A percentile compares a stretch with the other conserved stretches of the same genome.
These are phyloP conservation scores for Vitis labrusca DNA, from an alignment of 164 flowering plant genomes.

Conservation along the genomic window DNA sequence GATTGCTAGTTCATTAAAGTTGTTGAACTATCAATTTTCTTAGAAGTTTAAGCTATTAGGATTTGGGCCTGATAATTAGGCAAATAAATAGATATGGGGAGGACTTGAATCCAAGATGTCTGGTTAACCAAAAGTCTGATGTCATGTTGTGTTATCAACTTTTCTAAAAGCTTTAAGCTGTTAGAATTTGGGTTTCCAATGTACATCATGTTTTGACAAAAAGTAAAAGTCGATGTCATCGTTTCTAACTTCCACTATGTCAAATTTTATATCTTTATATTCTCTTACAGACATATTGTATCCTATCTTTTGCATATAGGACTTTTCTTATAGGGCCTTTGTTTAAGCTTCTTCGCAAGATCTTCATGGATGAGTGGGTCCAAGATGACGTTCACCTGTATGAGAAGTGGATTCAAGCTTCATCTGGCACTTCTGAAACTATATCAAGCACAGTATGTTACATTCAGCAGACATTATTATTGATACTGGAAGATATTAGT, in stretches of 20 bases:
- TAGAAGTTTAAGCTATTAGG: no score
- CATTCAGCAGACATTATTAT: slow-evolving; percentile 62
- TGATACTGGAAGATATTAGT: slow-evolving; percentile 65
- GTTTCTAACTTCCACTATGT: no score
- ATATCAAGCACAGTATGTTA: slow-evolving; percentile 25
- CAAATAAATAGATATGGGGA: no score
- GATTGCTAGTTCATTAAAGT: no score
- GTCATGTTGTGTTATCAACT: no score
- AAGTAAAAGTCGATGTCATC: no score
- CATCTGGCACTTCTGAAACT: slow-evolving; percentile 34
- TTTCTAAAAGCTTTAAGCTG: no score
- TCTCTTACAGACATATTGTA: neutral
- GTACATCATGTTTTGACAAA: no score
- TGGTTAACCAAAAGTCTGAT: neutral
- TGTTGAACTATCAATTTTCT: no score
- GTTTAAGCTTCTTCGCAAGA: slow-evolving; percentile 54
- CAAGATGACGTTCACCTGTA: slow-evolving; percentile 19
- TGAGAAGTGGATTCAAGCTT: slow-evolving; percentile 25
- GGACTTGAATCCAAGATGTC: neutral
- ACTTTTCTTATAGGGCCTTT: slow-evolving; percentile 60
- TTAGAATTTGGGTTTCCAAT: no score
- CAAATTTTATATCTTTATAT: neutral
- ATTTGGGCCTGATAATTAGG: no score
- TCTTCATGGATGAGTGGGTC: slow-evolving; percentile 46
- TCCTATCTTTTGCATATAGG: slow-evolving; percentile 30